Conservation (phyloP, 2,329 filamentous ascomycete species). For the Chaetothyriales sp. region DNA sequence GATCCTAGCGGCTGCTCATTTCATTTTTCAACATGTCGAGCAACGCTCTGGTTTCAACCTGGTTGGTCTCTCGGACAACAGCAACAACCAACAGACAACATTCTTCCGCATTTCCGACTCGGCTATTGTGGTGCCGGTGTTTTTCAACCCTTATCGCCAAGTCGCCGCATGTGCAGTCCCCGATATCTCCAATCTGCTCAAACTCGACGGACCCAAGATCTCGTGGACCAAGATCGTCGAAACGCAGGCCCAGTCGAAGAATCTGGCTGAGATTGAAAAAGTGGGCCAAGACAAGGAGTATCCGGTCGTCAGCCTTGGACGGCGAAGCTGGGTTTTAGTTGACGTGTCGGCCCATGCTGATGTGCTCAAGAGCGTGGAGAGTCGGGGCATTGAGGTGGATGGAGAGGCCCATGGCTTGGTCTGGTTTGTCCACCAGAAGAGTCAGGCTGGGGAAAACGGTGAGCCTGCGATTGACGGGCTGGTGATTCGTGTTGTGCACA, state of each 20-base stretch:
- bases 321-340: not conserved
- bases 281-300: slow-evolving; percentile 5
- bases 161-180: slow-evolving; percentile 50
- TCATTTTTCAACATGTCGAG: slow-evolving; percentile 9
- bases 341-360: not conserved
- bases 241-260: not conserved
- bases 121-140: slow-evolving; percentile 30
- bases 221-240: not conserved
- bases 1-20: not conserved
- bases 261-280: not conserved
- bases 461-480: not conserved
- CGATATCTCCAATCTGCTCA: slow-evolving; percentile 18
- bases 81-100: slow-evolving; percentile 12
- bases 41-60: not conserved
- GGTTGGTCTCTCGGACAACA: slow-evolving; percentile 7
- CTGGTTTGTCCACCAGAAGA: not conserved
- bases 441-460: not conserved
- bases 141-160: slow-evolving; percentile 25
- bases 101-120: slow-evolving; percentile 21
- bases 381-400: not conserved
- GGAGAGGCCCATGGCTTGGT: not conserved
- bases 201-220: not conserved
- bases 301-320: not conserved
- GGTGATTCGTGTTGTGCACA: not conserved
- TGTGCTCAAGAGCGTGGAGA: not conserved